Percentiles rank a stretch among this genome's conserved stretches.
Evolutionary conservation across 768 basidiomycete species (phyloP).

Genomic region (Panus rudis): DNA sequence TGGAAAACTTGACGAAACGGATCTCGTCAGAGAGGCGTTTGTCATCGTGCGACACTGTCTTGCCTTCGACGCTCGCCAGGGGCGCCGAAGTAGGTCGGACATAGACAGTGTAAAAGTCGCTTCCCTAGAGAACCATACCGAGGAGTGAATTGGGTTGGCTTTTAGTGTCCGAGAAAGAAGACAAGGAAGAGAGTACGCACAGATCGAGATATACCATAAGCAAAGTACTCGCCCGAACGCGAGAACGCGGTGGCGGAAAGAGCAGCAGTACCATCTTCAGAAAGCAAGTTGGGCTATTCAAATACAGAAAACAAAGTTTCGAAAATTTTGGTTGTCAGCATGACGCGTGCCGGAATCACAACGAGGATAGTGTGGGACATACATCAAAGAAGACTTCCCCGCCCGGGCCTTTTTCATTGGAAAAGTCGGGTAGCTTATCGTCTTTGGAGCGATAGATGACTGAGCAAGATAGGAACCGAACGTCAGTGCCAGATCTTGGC

Average conservation of each 20-base stretch:
- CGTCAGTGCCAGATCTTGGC: background rate
- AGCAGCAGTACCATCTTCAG: slow-evolving; percentile 66
- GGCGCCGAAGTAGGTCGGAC: slow-evolving; percentile 58
- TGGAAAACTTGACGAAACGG: slow-evolving; percentile 71
- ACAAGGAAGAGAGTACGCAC: slow-evolving; percentile 32
- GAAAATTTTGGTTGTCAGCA: background rate
- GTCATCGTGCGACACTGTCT: slow-evolving; percentile 35
- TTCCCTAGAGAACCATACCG: slow-evolving; percentile 42
- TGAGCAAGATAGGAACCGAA: slow-evolving; percentile 17
- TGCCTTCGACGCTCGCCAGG: slow-evolving; percentile 35
- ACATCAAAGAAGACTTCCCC: slow-evolving; percentile 81
- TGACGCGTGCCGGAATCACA: slow-evolving; percentile 1
- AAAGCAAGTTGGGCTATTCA: slow-evolving; percentile 58
- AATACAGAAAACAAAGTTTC: background rate
- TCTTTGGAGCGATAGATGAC: slow-evolving; percentile 59
- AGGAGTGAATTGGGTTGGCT: background rate
- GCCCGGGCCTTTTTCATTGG: slow-evolving; percentile 33
- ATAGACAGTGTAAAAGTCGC: slow-evolving; percentile 66
- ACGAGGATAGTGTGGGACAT: slow-evolving; percentile 15
- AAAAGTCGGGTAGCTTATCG: slow-evolving; percentile 46
- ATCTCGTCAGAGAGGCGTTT: slow-evolving; percentile 58
- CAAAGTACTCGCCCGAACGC: slow-evolving; percentile 59
- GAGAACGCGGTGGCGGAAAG: slow-evolving; percentile 57
- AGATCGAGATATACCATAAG: slow-evolving; percentile 70
- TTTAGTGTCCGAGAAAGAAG: background rate